Evolutionary conservation across 305 asterid species (phyloP), one percentile per base, ranked within the genome.

Genomic region (Fraxinus sp.): DNA sequence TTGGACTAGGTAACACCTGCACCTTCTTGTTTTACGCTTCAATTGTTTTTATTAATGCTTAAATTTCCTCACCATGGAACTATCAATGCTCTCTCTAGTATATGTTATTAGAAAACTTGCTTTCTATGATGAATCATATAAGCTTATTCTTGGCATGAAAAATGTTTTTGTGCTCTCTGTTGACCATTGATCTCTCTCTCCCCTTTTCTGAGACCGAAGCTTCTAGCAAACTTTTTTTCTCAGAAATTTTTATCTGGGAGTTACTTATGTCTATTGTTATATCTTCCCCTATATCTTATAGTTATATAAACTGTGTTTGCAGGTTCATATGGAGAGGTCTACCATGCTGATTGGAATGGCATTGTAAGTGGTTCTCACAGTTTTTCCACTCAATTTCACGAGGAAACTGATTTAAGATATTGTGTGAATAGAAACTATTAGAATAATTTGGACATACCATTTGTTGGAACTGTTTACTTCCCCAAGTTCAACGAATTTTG

Each of bases 291-390:
- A 62, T 78, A 33, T 80, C 7, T 74, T 59, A n/a, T 74, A 64
- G 30, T 78, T 78, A 62, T 77, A 7, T 66, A 24, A 28, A 35
- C 70, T 77, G 79, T 86, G 37, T 79, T 85, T 88, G 83, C 92
- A 97, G 99, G 99, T 89, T 97, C 99, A 16, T 97, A 97, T 85
- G 99, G 99, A 74, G 99, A 97, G 90, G 99, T 95, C 83, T 97
- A 95, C 88, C 98, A 87, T 88, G 99, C 98, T 70, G 99, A 97
- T 89, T 97, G 97, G 99, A 97, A 97, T 89, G 98, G 98, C 90
- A 95, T 98, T 68, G 99, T 97, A 88, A 92, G 98, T 89, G 37
- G 41, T 86, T 87, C 66, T 76, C 83, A 59, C 80, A 62, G 73
- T 82, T 84, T 84, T 78, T 84, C 77, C 80, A 75, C 66, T 71